A percentile compares a stretch with the other conserved stretches of the same genome.
Evolutionary conservation across 257 asterid genomes (phyloP).

Genomic region (Primulina eburnea): DNA sequence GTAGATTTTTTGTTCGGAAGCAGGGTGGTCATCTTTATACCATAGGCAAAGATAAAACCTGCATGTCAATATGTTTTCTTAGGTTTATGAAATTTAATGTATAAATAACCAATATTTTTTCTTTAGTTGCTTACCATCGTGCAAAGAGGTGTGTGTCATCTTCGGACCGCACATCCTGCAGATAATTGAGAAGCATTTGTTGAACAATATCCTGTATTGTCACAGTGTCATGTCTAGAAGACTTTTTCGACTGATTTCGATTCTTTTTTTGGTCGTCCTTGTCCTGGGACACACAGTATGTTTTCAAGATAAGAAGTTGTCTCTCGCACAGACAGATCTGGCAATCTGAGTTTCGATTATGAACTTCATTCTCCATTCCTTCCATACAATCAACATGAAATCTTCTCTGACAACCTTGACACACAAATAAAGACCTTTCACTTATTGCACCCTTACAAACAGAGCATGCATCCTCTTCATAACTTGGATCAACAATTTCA

Average conservation of each 20-base stretch:
- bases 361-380: slow-evolving; percentile 57
- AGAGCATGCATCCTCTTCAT: slow-evolving; percentile 56
- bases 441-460: slow-evolving; percentile 60
- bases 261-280: slow-evolving; percentile 48
- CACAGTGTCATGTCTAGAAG: slow-evolving; percentile 44
- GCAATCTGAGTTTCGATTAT: slow-evolving; percentile 54
- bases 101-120: slow-evolving; percentile 22
- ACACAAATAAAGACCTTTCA: slow-evolving; percentile 54
- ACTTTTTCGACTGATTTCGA: slow-evolving; percentile 38
- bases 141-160: slow-evolving; percentile 67
- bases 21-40: slow-evolving; percentile 93
- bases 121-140: slow-evolving; percentile 67
- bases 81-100: slow-evolving; percentile 21
- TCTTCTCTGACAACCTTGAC: slow-evolving; percentile 73
- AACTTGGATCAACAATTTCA: slow-evolving; percentile 39
- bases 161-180: slow-evolving; percentile 74
- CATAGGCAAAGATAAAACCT: slow-evolving; percentile 98
- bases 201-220: slow-evolving; percentile 78
- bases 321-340: slow-evolving; percentile 74
- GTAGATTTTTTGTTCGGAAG: slow-evolving; percentile 55
- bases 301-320: slow-evolving; percentile 68
- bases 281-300: slow-evolving; percentile 51
- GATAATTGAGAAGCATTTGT: slow-evolving; percentile 87
- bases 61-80: slow-evolving; percentile 32
- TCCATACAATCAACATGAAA: slow-evolving; percentile 87